A percentile compares a stretch with the other conserved stretches of the same genome.
Evolutionary conservation across 192 early-diverging fungal species (phyloP).

Genomic region (Entrophospora sp.): DNA sequence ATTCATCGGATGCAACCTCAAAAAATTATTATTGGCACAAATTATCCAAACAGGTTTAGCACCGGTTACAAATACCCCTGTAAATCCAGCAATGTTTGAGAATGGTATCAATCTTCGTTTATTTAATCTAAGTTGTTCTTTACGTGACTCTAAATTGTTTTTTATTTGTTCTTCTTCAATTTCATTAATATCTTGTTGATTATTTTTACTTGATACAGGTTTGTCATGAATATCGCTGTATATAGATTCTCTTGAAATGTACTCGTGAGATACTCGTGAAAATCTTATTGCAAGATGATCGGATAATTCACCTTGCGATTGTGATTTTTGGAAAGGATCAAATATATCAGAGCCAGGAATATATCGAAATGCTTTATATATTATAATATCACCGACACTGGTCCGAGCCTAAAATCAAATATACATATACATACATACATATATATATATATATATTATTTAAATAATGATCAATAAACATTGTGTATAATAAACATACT

Average conservation of each 20-base stretch:
- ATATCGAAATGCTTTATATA: constrained; percentile 59
- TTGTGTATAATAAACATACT: not conserved
- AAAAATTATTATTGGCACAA: constrained; percentile 45
- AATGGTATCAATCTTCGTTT: constrained; percentile 36
- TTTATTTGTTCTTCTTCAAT: constrained; percentile 24
- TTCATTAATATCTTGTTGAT: constrained; percentile 6
- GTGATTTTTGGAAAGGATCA: constrained; percentile 9
- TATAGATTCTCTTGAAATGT: constrained; percentile 47
- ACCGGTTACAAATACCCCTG: constrained; percentile 69
- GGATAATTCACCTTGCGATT: constrained; percentile 18
- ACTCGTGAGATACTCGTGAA: constrained; percentile 51
- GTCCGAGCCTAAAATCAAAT: constrained; percentile 57
- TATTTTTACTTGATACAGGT: constrained; percentile 6
- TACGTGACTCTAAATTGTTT: constrained; percentile 23
- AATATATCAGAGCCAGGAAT: constrained; percentile 28
- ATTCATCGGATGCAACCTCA: constrained; percentile 66
- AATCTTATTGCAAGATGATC: constrained; percentile 61
- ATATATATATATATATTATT: too few species aligned
- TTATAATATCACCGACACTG: constrained; percentile 53
- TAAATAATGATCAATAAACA: too few species aligned
- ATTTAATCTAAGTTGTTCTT: constrained; percentile 16
- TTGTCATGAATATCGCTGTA: constrained; percentile 25
- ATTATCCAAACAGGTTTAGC: constrained; percentile 67
- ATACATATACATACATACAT: too few species aligned
- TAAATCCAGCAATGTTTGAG: constrained; percentile 47